These are phyloP conservation scores for Solanum microdontum DNA, from an alignment of 257 asterid genomes.

Conservation along the genomic window DNA sequence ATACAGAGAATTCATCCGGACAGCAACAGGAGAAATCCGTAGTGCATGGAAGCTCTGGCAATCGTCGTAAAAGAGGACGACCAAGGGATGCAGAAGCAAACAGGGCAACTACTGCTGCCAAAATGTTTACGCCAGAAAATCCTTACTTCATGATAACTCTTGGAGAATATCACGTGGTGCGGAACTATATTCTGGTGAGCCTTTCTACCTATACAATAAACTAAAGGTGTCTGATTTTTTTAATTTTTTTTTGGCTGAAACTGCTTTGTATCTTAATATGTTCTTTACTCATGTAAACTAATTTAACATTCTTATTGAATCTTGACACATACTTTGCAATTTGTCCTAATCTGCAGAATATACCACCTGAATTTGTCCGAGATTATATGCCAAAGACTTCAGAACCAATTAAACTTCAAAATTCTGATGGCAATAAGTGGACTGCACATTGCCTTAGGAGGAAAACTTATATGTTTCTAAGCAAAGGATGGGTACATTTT, in stretches of 20 bases:
- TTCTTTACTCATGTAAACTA: background rate
- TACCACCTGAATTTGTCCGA: background rate
- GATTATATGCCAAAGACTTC: background rate
- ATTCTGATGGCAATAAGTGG: slow-evolving; percentile 3
- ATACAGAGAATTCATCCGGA: background rate
- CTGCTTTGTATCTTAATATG: background rate
- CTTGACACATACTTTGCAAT: background rate
- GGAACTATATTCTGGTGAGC: slow-evolving; percentile 3
- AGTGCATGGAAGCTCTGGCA: background rate
- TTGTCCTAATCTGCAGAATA: slow-evolving; percentile 1
- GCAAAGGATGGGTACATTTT: background rate
- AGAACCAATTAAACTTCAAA: background rate
- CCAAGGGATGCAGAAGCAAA: background rate
- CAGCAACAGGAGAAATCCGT: background rate
- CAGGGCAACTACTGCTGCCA: background rate
- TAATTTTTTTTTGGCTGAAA: background rate
- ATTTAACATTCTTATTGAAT: background rate
- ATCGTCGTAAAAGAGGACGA: background rate
- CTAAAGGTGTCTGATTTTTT: background rate
- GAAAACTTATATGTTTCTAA: background rate
- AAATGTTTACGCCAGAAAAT: background rate
- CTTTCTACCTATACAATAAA: background rate
- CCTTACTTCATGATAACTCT: background rate
- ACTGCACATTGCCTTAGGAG: background rate
- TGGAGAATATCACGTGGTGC: background rate